phyloP scores from a whole-genome alignment of 441 rosid species.

The Aquilaria agallochum region DNA sequence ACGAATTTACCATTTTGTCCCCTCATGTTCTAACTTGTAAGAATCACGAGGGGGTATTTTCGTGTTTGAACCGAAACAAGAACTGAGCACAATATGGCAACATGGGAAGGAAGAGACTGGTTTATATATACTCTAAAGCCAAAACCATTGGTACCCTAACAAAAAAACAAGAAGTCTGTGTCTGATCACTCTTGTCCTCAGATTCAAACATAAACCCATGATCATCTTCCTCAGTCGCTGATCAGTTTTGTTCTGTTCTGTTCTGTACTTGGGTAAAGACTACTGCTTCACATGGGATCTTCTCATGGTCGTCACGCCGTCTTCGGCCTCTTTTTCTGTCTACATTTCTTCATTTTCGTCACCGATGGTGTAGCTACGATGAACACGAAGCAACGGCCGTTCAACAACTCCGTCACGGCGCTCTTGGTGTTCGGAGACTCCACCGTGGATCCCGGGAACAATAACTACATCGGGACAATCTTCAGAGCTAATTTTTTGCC shows the following conservation, averaged over 20 bases:
- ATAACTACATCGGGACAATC: not conserved
- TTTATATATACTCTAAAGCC: too few species aligned
- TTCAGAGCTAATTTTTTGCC: not conserved
- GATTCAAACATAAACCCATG: not conserved
- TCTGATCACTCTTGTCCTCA: not conserved
- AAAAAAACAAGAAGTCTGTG: too few species aligned
- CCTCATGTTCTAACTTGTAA: too few species aligned
- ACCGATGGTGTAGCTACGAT: conserved; percentile 8
- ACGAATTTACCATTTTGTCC: too few species aligned
- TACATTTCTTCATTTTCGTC: conserved; percentile 14
- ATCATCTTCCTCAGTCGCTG: not conserved
- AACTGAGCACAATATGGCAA: too few species aligned
- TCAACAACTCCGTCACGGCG: not conserved
- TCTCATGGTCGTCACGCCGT: conserved; percentile 15
- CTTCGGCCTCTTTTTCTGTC: conserved; percentile 10
- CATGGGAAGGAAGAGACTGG: too few species aligned
- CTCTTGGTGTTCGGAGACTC: not conserved
- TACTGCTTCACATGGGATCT: conserved; percentile 19
- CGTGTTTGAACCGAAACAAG: too few species aligned
- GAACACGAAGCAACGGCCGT: not conserved
- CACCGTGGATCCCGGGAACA: not conserved
- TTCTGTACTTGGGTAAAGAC: too few species aligned
- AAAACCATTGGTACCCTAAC: too few species aligned
- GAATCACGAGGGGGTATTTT: too few species aligned
- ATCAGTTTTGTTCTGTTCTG: too few species aligned